These are phyloP conservation scores for Metschnikowia dekortorum DNA, from an alignment of 805 yeast species.

Conservation along the genomic window DNA sequence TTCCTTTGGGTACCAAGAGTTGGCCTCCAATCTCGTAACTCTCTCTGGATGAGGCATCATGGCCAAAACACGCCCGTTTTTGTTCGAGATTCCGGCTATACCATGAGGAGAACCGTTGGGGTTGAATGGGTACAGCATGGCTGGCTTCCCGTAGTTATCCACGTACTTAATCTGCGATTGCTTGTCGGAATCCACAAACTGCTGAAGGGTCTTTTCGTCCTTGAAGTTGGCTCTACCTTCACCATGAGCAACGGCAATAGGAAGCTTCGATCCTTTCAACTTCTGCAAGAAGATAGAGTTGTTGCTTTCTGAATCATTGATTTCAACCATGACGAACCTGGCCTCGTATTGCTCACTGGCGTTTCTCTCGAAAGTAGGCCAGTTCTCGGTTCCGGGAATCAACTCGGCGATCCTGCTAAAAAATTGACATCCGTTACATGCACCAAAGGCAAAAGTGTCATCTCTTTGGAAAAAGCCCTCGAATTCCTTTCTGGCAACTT, in stretches of 20 bases:
- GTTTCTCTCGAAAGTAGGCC: conserved; percentile 96
- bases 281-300: conserved; percentile 72
- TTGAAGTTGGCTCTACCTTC: conserved; percentile 88
- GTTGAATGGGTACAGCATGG: conserved; percentile 85
- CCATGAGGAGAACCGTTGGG: conserved; percentile 96
- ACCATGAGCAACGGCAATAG: conserved; percentile 98
- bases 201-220: conserved; percentile 35
- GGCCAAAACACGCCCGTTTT: conserved; percentile 92
- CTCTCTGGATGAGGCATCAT: conserved; percentile 99
- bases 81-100: conserved; percentile 85
- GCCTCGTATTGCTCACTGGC: conserved; percentile 94
- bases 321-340: conserved; percentile 84
- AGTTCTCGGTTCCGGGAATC: conserved; percentile 89
- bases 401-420: conserved; percentile 77
- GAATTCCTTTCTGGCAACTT: conserved; percentile 70
- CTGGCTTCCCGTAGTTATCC: conserved; percentile 83
- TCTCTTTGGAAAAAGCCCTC: conserved; percentile 75
- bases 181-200: conserved; percentile 45
- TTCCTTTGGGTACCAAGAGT: conserved; percentile 79
- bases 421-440: conserved; percentile 98
- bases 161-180: conserved; percentile 73
- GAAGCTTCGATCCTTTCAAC: conserved; percentile 90
- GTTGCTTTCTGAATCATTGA: conserved; percentile 46
- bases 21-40: conserved; percentile 79
- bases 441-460: conserved; percentile 96